These are phyloP conservation scores for Allium cepa DNA, from an alignment of 106 monocot genomes.

Conservation along the genomic window DNA sequence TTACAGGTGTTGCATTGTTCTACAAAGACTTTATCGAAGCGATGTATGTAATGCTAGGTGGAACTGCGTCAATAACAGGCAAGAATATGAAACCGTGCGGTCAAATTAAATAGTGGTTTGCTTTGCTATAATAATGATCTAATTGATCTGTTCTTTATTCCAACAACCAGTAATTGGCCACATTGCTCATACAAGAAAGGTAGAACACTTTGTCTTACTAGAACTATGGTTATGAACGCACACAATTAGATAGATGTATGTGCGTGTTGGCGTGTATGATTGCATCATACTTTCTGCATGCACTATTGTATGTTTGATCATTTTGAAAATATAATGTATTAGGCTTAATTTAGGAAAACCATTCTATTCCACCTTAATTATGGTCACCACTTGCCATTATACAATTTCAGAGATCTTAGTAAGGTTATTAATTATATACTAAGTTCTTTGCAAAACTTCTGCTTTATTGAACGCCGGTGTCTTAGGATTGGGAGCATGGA, in stretches of 20 bases:
- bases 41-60: conserved; percentile 55
- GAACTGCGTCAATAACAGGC: conserved; percentile 75
- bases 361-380: too few species aligned
- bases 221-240: too few species aligned
- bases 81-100: conserved; percentile 14
- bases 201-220: conserved; percentile 5
- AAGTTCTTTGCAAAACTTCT: too few species aligned
- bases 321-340: too few species aligned
- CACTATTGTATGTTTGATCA: too few species aligned
- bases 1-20: conserved; percentile 60
- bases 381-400: too few species aligned
- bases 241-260: too few species aligned
- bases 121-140: conserved; percentile 5
- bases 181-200: conserved; percentile 60
- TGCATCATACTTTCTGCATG: too few species aligned
- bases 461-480: not conserved
- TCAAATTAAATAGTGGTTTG: not conserved
- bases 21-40: conserved; percentile 78
- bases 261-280: too few species aligned
- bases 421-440: too few species aligned
- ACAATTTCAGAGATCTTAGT: too few species aligned
- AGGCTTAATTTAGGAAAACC: too few species aligned
- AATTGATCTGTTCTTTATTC: conserved; percentile 12
- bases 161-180: conserved; percentile 67
- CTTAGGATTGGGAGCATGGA: conserved; percentile 41